A percentile compares a stretch with the other conserved stretches of the same genome.
phyloP scores from a whole-genome alignment of 257 asterid species.

The Solanum pinnatisectum region DNA sequence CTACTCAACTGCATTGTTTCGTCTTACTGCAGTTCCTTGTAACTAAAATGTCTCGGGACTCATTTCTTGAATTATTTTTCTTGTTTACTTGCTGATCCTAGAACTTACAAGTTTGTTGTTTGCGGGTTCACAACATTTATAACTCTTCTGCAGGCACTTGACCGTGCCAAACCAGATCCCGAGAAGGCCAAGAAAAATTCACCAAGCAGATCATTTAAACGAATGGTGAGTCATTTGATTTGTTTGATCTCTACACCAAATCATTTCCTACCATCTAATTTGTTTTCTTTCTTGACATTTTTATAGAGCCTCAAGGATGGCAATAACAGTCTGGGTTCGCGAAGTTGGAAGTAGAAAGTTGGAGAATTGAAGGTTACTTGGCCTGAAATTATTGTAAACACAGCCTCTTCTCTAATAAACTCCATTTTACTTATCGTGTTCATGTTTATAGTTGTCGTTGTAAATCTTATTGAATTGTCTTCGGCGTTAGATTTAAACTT shows the following conservation, averaged over 20 bases:
- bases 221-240: constrained; percentile 36
- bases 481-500: neutral
- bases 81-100: neutral
- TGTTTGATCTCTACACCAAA: neutral
- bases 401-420: neutral
- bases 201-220: constrained; percentile 48
- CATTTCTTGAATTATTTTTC: neutral
- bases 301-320: constrained; percentile 9
- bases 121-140: neutral
- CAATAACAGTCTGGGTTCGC: constrained; percentile 1
- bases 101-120: neutral
- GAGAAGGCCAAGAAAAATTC: constrained; percentile 33
- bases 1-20: neutral
- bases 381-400: neutral
- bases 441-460: neutral
- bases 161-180: constrained; percentile 74
- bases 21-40: neutral
- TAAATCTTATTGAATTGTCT: neutral
- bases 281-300: neutral
- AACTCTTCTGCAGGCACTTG: constrained; percentile 44
- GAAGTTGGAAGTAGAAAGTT: neutral
- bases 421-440: neutral
- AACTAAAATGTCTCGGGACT: neutral
- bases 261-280: neutral
- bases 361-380: neutral